phyloP scores from a whole-genome alignment of 345 rosid genomes.

The Syzygium jambos region DNA sequence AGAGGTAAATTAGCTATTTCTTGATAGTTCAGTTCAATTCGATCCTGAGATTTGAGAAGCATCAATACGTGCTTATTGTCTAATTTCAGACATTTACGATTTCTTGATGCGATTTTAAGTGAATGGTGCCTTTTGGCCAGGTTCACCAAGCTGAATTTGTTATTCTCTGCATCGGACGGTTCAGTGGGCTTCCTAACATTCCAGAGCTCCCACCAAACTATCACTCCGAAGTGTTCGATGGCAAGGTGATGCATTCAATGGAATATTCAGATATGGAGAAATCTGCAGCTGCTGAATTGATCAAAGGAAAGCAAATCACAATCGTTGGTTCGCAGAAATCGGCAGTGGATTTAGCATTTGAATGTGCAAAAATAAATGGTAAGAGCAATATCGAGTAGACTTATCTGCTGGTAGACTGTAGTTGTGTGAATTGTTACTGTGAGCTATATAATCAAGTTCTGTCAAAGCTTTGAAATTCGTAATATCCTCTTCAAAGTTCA shows the following conservation, averaged over 20 bases:
- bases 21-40: not conserved
- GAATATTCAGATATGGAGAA: conserved; percentile 16
- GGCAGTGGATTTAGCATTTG: conserved; percentile 28
- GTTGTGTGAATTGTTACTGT: not conserved
- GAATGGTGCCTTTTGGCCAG: not conserved
- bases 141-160: conserved; percentile 26
- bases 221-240: conserved; percentile 19
- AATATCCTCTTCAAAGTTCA: not conserved
- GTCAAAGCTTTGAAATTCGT: not conserved
- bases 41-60: not conserved
- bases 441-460: not conserved
- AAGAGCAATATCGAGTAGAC: not conserved
- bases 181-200: conserved; percentile 20
- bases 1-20: conserved; percentile 5
- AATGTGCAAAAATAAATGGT: conserved; percentile 30
- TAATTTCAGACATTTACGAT: not conserved
- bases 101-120: not conserved
- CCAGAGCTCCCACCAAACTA: conserved; percentile 17
- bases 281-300: conserved; percentile 6
- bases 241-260: conserved; percentile 30
- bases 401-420: not conserved
- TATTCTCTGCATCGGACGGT: conserved; percentile 21
- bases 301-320: conserved; percentile 17
- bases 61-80: not conserved
- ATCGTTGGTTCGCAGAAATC: conserved; percentile 23